A percentile compares a stretch with the other conserved stretches of the same genome.
Evolutionary conservation across 2,329 filamentous ascomycete species (phyloP).

Genomic region (Calonectria honghensis): DNA sequence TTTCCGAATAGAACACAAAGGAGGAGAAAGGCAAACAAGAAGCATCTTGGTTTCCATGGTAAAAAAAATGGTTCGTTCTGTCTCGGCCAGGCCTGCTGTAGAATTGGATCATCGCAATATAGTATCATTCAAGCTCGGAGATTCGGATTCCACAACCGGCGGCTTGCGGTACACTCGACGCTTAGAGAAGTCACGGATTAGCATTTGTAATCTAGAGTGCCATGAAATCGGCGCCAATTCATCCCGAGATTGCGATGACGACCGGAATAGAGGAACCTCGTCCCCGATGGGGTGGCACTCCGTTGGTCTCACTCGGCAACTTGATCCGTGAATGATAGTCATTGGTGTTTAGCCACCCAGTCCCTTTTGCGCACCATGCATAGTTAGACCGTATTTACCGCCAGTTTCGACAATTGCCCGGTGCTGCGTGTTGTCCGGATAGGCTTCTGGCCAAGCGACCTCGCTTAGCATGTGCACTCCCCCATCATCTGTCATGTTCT

Average conservation of each 20-base stretch:
- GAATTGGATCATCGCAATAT: background rate
- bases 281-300: background rate
- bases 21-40: background rate
- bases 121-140: background rate
- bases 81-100: no score
- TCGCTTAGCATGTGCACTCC: constrained; percentile 1
- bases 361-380: background rate
- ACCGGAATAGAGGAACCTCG: background rate
- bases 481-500: background rate
- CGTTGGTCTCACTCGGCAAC: background rate
- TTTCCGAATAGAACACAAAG: background rate
- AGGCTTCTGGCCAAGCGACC: no score
- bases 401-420: no score
- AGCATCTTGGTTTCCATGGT: background rate
- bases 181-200: background rate
- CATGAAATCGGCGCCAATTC: background rate
- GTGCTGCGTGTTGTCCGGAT: background rate
- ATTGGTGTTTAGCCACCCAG: background rate
- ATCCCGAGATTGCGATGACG: background rate
- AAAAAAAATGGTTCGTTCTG: background rate
- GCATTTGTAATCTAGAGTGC: background rate
- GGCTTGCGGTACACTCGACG: no score
- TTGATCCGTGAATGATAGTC: background rate
- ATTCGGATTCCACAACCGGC: background rate
- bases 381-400: background rate